Base-by-base conservation (phyloP, 352 stramenopile species). In the Pythium brachiatum region DNA sequence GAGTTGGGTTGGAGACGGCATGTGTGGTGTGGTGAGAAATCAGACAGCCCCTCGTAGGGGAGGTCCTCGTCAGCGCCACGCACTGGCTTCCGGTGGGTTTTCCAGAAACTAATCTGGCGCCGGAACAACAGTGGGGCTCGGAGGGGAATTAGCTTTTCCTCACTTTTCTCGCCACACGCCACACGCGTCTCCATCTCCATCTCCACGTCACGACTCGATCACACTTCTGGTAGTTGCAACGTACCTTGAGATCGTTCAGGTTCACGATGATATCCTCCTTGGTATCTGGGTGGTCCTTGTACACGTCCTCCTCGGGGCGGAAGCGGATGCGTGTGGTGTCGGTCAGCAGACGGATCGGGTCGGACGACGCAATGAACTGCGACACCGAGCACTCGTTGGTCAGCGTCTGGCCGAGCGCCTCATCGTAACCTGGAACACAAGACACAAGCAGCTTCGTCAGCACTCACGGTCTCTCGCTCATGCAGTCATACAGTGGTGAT, bases 331-430 rank as follows among this genome's bases (percentile, higher is more conserved):
- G 89, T 0, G 95, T 99, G 34, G 90, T 92, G 53, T 98, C 90
- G 3, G 92, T 98, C 13, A 99, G 65, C 23, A 99, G 75, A 43
- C 96, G 89, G 55, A 99, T 97, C 6, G 98, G 96, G 62, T 99
- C 96, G 25, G 92, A 86, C 0, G 73, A 78, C 26, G 92, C 83
- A 3, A 97, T 70, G 53, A 97, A 97, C 50, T 97, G 87, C 7
- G 80, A 81, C 1, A 97, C 89, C 20, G 79, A 91, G 52, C 78
- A 88, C 47, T 88, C 85, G 62, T 94, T 92, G 1, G 80, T 94
- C 34, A 98, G 69, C 7, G 77, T 92, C 71, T 89, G 73, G 21
- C 92, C 92, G 0, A 97, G 66, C 0, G 79, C 60, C 2, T 97
- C 89, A 53, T 99, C 96, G 66, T 99, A 99, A 70, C 86, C 86